Percentiles rank a stretch among this genome's conserved stretches.
phyloP scores from a whole-genome alignment of 2,329 filamentous ascomycete species.

The Epichloe hybrida region DNA sequence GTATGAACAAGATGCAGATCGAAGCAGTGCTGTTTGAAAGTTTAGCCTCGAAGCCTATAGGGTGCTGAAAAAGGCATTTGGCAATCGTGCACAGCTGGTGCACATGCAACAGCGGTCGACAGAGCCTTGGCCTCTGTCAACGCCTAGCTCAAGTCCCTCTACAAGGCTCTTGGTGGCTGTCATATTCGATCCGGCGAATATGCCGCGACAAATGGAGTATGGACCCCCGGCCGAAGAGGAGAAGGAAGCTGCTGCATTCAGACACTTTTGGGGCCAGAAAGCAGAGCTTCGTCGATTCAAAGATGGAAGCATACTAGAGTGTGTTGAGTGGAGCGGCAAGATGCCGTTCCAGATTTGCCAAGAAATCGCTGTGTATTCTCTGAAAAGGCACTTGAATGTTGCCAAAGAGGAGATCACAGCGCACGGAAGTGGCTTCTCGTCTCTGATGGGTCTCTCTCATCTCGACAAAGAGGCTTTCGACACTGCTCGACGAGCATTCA shows the following conservation, averaged over 20 bases:
- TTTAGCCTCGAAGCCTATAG: slow-evolving; percentile 47
- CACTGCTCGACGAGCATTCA: slow-evolving; percentile 54
- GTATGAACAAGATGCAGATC: slow-evolving; percentile 20
- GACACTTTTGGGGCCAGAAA: slow-evolving; percentile 89
- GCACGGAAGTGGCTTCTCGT: slow-evolving; percentile 37
- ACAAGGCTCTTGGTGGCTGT: slow-evolving; percentile 49
- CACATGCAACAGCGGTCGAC: slow-evolving; percentile 34
- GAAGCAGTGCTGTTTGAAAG: slow-evolving; percentile 28
- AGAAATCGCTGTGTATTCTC: slow-evolving; percentile 63
- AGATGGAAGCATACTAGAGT: slow-evolving; percentile 87
- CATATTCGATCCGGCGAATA: slow-evolving; percentile 58
- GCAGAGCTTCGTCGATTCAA: slow-evolving; percentile 89
- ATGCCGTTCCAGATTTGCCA: slow-evolving; percentile 54
- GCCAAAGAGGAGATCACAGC: slow-evolving; percentile 38
- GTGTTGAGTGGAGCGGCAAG: slow-evolving; percentile 66
- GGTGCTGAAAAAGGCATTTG: slow-evolving; percentile 56
- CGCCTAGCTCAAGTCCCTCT: slow-evolving; percentile 8
- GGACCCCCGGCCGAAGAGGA: slow-evolving; percentile 80
- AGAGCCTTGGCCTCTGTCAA: slow-evolving; percentile 17
- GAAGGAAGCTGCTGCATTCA: slow-evolving; percentile 67
- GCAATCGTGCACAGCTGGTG: slow-evolving; percentile 59
- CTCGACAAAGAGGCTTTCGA: slow-evolving; percentile 49
- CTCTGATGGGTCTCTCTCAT: slow-evolving; percentile 31
- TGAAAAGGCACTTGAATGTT: slow-evolving; percentile 55
- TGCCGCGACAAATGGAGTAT: slow-evolving; percentile 67